Conservation (phyloP, 2,329 filamentous ascomycete species). For the Clarireedia homoeocarpa region DNA sequence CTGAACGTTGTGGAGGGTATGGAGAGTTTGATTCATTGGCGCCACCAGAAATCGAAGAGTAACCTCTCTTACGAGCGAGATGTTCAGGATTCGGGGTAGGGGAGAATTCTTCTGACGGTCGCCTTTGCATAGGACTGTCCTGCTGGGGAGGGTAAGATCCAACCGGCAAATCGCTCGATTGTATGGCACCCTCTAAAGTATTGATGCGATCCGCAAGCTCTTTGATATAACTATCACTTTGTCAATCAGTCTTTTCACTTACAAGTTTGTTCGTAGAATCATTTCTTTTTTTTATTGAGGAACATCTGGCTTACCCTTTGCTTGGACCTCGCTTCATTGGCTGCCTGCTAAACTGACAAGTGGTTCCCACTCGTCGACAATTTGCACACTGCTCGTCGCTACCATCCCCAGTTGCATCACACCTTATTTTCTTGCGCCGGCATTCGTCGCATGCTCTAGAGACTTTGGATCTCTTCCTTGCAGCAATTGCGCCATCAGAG, state of each 20-base stretch:
- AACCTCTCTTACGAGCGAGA: constrained; percentile 38
- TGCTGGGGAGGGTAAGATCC: constrained; percentile 34
- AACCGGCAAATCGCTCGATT: constrained; percentile 30
- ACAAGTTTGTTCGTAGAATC: not conserved
- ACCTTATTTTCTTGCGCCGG: constrained; percentile 82
- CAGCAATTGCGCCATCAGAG: constrained; percentile 38
- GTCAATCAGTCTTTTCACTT: constrained; percentile 14
- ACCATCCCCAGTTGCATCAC: constrained; percentile 70
- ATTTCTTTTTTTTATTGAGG: not conserved
- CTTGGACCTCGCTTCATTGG: constrained; percentile 84
- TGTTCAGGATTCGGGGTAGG: constrained; percentile 38
- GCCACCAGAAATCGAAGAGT: constrained; percentile 39
- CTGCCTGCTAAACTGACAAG: constrained; percentile 77
- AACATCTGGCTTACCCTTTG: constrained; percentile 58
- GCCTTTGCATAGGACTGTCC: constrained; percentile 30
- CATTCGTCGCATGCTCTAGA: constrained; percentile 87
- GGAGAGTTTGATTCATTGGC: constrained; percentile 31
- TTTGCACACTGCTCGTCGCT: constrained; percentile 71
- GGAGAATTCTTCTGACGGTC: constrained; percentile 44
- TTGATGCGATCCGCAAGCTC: constrained; percentile 81
- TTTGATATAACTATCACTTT: constrained; percentile 66
- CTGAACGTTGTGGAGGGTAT: constrained; percentile 30
- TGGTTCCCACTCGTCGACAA: constrained; percentile 67
- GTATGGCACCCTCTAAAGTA: constrained; percentile 71
- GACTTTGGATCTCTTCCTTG: constrained; percentile 75